phyloP scores from a whole-genome alignment of 2,329 filamentous ascomycete genomes.

The Clarireedia paspali region DNA sequence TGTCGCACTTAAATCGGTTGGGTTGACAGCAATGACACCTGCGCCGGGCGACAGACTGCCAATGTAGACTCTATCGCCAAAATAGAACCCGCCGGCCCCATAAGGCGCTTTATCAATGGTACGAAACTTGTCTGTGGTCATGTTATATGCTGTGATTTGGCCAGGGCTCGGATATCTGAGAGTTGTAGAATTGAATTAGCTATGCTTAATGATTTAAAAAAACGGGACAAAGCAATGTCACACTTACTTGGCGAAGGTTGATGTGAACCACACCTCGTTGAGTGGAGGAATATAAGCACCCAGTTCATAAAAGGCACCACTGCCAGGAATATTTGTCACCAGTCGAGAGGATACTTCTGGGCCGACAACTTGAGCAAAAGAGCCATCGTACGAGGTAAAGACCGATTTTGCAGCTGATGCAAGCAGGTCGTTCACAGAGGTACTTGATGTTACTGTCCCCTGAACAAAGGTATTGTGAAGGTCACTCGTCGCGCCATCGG shows the following conservation, averaged over 20 bases:
- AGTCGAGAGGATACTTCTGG: background rate
- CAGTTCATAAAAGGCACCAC: background rate
- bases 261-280: constrained; percentile 3
- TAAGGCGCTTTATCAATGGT: too few relatives aligned
- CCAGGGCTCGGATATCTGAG: background rate
- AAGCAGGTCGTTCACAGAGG: background rate
- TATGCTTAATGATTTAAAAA: too few relatives aligned
- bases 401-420: background rate
- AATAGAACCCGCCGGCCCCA: background rate
- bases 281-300: background rate
- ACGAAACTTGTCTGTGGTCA: too few relatives aligned
- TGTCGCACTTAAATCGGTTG: background rate
- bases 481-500: too few relatives aligned
- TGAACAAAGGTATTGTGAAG: too few relatives aligned
- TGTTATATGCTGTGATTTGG: background rate
- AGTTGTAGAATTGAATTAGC: background rate
- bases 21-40: background rate
- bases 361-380: background rate
- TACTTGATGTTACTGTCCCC: background rate
- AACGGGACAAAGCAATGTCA: too few relatives aligned
- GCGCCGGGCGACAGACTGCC: background rate
- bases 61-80: background rate
- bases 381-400: background rate
- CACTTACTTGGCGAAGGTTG: too few relatives aligned
- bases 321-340: background rate